Conservation (phyloP, 176 grass and related monocot genomes). For the Paspalum vaginatum region DNA sequence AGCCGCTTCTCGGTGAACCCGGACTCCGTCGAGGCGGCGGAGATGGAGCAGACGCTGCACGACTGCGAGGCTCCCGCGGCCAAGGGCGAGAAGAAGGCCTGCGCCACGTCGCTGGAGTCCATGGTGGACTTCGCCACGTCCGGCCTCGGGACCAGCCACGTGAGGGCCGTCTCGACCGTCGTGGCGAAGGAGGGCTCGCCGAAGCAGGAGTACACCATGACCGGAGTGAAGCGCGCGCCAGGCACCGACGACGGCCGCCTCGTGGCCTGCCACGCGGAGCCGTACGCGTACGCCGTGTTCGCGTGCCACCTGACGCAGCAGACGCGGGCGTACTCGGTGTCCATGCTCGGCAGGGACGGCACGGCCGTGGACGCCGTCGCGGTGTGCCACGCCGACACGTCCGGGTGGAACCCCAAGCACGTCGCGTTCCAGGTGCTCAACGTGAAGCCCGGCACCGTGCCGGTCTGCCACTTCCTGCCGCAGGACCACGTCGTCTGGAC, state of each 20-base stretch:
- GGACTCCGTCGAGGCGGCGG: conserved; percentile 57
- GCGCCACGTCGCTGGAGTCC: conserved; percentile 88
- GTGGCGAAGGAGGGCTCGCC: conserved; percentile 44
- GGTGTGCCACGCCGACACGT: conserved; percentile 79
- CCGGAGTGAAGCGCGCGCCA: conserved; percentile 40
- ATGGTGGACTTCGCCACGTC: conserved; percentile 89
- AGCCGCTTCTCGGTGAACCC: conserved; percentile 57
- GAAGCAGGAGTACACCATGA: conserved; percentile 64
- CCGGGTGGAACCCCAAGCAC: conserved; percentile 79
- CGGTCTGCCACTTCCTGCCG: conserved; percentile 86
- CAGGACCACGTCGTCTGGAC: conserved; percentile 81
- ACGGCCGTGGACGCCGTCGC: conserved; percentile 67
- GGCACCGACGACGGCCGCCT: conserved; percentile 30
- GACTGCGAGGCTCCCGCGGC: conserved; percentile 64
- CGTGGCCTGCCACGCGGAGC: conserved; percentile 80
- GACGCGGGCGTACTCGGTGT: conserved; percentile 73
- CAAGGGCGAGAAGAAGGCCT: conserved; percentile 70
- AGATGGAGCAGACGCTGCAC: conserved; percentile 56
- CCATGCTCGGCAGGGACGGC: conserved; percentile 67
- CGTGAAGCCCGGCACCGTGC: conserved; percentile 76
- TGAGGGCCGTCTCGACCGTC: conserved; percentile 51
- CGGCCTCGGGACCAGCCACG: conserved; percentile 65
- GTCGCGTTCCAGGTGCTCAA: conserved; percentile 78
- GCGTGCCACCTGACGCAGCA: conserved; percentile 64
- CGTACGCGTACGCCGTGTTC: conserved; percentile 84